Evolutionary conservation across 768 basidiomycete genomes (phyloP).

Genomic region (Lactarius pseudohatsudake): DNA sequence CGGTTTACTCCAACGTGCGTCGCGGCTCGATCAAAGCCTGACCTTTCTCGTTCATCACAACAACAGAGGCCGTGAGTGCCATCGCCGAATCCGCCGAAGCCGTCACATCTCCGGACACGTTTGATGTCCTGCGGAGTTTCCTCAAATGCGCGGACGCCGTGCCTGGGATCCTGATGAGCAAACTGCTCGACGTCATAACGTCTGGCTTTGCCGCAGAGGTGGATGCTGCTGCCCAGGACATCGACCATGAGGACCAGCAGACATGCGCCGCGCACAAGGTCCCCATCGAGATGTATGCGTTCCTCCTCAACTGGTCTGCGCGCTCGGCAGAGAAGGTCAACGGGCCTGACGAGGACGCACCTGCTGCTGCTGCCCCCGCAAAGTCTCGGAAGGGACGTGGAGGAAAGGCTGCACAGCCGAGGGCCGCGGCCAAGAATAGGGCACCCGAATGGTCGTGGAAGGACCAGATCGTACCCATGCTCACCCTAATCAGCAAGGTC

Average conservation of each 20-base stretch:
- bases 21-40: conserved; percentile 9
- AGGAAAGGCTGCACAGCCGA: conserved; percentile 50
- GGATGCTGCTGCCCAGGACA: conserved; percentile 66
- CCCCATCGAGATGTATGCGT: conserved; percentile 89
- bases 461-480: conserved; percentile 67
- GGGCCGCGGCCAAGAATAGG: conserved; percentile 44
- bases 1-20: conserved; percentile 58
- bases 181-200: conserved; percentile 82
- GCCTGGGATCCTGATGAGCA: conserved; percentile 67
- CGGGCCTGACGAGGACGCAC: conserved; percentile 47
- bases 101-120: conserved; percentile 64
- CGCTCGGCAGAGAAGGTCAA: conserved; percentile 76
- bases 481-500: conserved; percentile 71
- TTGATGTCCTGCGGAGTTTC: conserved; percentile 80
- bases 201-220: conserved; percentile 74
- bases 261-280: conserved; percentile 60
- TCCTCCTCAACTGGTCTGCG: conserved; percentile 91
- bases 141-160: conserved; percentile 72
- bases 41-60: conserved; percentile 13
- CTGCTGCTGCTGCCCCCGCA: conserved; percentile 44
- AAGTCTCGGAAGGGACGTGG: conserved; percentile 60
- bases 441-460: conserved; percentile 66
- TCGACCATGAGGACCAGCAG: conserved; percentile 67
- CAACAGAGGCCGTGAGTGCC: conserved; percentile 72
- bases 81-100: conserved; percentile 75